phyloP scores from a whole-genome alignment of 768 basidiomycete genomes.

The Gymnopilus junonius region DNA sequence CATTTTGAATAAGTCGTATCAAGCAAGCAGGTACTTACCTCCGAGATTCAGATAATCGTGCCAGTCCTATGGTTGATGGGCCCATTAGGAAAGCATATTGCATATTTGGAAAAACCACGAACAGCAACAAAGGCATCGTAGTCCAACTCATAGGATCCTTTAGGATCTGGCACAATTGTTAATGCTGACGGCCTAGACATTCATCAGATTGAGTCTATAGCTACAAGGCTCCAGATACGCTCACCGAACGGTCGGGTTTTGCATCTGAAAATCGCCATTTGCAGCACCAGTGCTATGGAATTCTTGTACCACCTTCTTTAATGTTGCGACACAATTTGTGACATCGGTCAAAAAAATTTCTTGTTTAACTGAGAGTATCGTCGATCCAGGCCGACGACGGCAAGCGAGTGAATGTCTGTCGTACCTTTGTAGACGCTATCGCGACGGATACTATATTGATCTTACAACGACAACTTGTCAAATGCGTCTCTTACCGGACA shows the following conservation, averaged over 20 bases:
- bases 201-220: slow-evolving; percentile 4
- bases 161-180: slow-evolving; percentile 57
- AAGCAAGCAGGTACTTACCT: slow-evolving; percentile 31
- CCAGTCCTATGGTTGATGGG: slow-evolving; percentile 53
- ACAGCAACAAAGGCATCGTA: slow-evolving; percentile 72
- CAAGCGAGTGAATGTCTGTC: background rate
- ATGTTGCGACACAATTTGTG: slow-evolving; percentile 70
- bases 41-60: slow-evolving; percentile 59
- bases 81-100: background rate
- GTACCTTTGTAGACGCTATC: slow-evolving; percentile 50
- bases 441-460: background rate
- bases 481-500: slow-evolving; percentile 70
- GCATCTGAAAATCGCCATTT: slow-evolving; percentile 70
- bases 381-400: background rate
- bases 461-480: too few relatives aligned
- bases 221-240: background rate
- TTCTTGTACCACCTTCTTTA: slow-evolving; percentile 82
- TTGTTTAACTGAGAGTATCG: slow-evolving; percentile 65
- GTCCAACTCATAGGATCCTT: slow-evolving; percentile 52
- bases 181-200: slow-evolving; percentile 49
- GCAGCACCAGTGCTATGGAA: slow-evolving; percentile 47
- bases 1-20: background rate
- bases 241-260: slow-evolving; percentile 66
- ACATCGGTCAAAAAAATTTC: slow-evolving; percentile 85
- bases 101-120: slow-evolving; percentile 24